phyloP scores from a whole-genome alignment of 2,329 filamentous ascomycete genomes.

The Fusarium globosum region DNA sequence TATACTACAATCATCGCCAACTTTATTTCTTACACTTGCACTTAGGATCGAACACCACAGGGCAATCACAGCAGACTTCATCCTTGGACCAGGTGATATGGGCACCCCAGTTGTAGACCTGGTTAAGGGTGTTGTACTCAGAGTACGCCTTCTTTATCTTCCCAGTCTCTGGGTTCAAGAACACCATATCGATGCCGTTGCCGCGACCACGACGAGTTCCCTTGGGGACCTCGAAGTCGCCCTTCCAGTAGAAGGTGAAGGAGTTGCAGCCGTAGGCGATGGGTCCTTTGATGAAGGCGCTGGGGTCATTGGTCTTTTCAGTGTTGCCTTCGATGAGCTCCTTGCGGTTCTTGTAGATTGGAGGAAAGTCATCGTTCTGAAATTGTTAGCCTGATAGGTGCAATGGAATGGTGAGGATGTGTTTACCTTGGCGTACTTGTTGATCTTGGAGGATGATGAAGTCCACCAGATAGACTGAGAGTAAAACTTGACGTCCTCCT shows the following conservation, averaged over 20 bases:
- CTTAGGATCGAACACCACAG: slow-evolving; percentile 28
- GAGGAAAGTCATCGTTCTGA: slow-evolving; percentile 36
- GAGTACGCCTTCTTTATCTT: slow-evolving; percentile 33
- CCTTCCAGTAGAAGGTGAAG: slow-evolving; percentile 40
- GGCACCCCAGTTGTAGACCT: slow-evolving; percentile 36
- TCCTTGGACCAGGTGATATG: slow-evolving; percentile 38
- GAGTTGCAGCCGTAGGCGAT: slow-evolving; percentile 39
- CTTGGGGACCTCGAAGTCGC: slow-evolving; percentile 25
- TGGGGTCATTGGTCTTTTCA: slow-evolving; percentile 17
- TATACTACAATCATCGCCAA: neutral
- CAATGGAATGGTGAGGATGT: rapidly evolving
- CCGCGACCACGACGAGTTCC: slow-evolving; percentile 20
- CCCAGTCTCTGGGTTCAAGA: slow-evolving; percentile 18
- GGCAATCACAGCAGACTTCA: slow-evolving; percentile 33
- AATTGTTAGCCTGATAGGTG: rapidly evolving
- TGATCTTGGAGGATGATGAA: slow-evolving; percentile 15
- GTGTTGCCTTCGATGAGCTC: slow-evolving; percentile 31
- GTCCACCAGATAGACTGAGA: slow-evolving; percentile 39
- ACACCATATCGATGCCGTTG: slow-evolving; percentile 39
- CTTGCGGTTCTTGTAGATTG: slow-evolving; percentile 19
- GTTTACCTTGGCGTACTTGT: slow-evolving; percentile 32
- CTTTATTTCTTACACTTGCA: slow-evolving; percentile 30
- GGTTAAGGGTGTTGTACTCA: slow-evolving; percentile 41
- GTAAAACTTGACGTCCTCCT: slow-evolving; percentile 28
- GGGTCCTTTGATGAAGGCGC: slow-evolving; percentile 28